phyloP scores from a whole-genome alignment of 768 basidiomycete species.

The Lactarius akahatsu region DNA sequence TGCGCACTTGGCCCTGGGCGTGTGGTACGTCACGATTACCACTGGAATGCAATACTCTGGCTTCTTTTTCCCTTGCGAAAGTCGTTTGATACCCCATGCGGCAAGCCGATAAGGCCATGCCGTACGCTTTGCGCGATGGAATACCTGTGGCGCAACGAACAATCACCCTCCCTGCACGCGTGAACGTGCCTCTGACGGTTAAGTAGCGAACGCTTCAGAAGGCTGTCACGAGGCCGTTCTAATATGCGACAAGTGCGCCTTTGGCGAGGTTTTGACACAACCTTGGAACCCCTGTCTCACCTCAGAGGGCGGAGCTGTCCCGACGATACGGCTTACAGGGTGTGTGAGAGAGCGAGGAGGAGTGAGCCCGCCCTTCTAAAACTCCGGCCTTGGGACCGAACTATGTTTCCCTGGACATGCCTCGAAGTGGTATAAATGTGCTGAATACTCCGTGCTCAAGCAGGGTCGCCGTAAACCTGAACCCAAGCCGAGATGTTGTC shows the following conservation, averaged over 20 bases:
- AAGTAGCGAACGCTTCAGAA: constrained; percentile 10
- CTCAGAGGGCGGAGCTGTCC: neutral
- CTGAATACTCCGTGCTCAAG: neutral
- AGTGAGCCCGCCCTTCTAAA: neutral
- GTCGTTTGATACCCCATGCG: constrained; percentile 9
- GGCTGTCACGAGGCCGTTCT: constrained; percentile 1
- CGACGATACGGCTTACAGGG: neutral
- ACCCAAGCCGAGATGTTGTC: constrained; percentile 3
- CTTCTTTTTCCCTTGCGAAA: neutral
- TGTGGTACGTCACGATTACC: constrained; percentile 2
- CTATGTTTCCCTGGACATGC: neutral
- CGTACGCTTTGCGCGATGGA: constrained; percentile 3
- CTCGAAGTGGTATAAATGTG: neutral
- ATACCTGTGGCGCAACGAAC: constrained; percentile 10
- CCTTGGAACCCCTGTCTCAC: constrained; percentile 2
- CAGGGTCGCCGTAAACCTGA: constrained; percentile 9
- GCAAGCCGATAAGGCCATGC: constrained; percentile 1
- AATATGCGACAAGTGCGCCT: neutral
- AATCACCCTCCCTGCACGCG: neutral
- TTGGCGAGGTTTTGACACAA: neutral
- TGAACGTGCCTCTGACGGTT: constrained; percentile 7
- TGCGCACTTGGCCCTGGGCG: neutral
- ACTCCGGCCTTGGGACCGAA: neutral
- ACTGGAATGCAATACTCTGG: neutral
- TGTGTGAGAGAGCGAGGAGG: neutral